These are phyloP conservation scores for Multifurca ochricompacta DNA, from an alignment of 768 basidiomycete genomes.

Conservation along the genomic window DNA sequence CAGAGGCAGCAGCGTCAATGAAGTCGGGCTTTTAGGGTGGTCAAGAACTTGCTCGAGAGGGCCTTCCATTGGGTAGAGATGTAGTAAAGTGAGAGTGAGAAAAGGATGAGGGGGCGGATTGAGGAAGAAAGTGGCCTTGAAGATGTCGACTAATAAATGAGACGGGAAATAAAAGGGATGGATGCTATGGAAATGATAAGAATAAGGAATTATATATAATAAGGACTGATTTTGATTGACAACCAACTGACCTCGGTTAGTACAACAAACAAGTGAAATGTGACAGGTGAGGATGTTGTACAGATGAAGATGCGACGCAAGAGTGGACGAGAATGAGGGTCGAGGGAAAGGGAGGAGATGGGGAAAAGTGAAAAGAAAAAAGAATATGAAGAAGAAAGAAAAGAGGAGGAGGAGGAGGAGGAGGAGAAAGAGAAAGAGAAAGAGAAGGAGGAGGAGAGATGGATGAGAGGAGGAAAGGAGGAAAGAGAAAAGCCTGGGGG, in stretches of 20 bases:
- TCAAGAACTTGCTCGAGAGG: conserved; percentile 41
- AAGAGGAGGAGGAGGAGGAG: conserved; percentile 17
- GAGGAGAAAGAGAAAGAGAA: conserved; percentile 20
- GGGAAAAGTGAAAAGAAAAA: too few species aligned
- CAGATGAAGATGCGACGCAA: conserved; percentile 16
- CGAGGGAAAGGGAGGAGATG: conserved; percentile 22
- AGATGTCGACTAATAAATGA: conserved; percentile 24
- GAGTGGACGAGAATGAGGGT: conserved; percentile 18
- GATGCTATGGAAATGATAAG: conserved; percentile 7
- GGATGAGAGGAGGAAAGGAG: conserved; percentile 19
- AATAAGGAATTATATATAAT: neutral
- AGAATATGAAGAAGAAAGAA: conserved; percentile 9
- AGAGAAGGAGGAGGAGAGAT: conserved; percentile 17
- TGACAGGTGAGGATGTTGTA: conserved; percentile 32
- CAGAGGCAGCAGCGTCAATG: conserved; percentile 35
- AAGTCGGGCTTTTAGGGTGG: conserved; percentile 43
- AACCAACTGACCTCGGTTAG: conserved; percentile 23
- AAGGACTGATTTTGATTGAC: conserved; percentile 13
- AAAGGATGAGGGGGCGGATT: conserved; percentile 10
- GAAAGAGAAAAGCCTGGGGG: conserved; percentile 11
- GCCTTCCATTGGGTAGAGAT: conserved; percentile 36
- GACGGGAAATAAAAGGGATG: conserved; percentile 21
- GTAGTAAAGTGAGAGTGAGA: conserved; percentile 10
- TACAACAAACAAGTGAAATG: conserved; percentile 28
- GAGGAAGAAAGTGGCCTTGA: conserved; percentile 21